Evolutionary conservation across 352 stramenopile genomes (phyloP).

Genomic region (Phytophthora podocarpi): DNA sequence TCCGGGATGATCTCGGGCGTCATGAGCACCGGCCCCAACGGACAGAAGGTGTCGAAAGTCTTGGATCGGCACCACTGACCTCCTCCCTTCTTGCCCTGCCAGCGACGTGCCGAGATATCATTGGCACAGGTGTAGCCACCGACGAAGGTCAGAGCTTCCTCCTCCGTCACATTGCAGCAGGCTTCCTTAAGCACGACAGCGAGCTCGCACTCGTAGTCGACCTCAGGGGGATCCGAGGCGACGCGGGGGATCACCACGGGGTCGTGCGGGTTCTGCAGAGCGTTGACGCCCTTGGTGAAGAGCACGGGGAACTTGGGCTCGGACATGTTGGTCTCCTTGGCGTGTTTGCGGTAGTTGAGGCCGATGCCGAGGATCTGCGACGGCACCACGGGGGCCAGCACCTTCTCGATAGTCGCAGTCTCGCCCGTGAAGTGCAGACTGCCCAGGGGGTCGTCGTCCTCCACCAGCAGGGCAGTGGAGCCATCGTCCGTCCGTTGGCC

Average conservation of each 20-base stretch:
- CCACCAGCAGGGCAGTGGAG: constrained; percentile 53
- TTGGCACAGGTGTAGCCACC: constrained; percentile 90
- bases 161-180: constrained; percentile 82
- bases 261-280: constrained; percentile 77
- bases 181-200: constrained; percentile 85
- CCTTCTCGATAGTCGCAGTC: constrained; percentile 63
- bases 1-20: constrained; percentile 75
- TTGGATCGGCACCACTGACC: constrained; percentile 91
- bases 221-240: constrained; percentile 62
- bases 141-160: constrained; percentile 87
- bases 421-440: constrained; percentile 66
- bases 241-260: constrained; percentile 84
- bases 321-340: constrained; percentile 87
- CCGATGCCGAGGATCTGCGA: constrained; percentile 88
- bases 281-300: constrained; percentile 89
- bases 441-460: constrained; percentile 72
- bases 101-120: constrained; percentile 89
- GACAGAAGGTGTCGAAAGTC: constrained; percentile 92
- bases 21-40: constrained; percentile 86
- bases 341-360: constrained; percentile 92
- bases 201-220: constrained; percentile 93
- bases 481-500: constrained; percentile 54
- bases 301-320: constrained; percentile 81
- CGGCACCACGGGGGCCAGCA: constrained; percentile 81
- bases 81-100: constrained; percentile 86